Percentiles rank a stretch among this genome's conserved stretches.
phyloP scores from a whole-genome alignment of 495 filamentous ascomycete species.

The Neurospora sp. region DNA sequence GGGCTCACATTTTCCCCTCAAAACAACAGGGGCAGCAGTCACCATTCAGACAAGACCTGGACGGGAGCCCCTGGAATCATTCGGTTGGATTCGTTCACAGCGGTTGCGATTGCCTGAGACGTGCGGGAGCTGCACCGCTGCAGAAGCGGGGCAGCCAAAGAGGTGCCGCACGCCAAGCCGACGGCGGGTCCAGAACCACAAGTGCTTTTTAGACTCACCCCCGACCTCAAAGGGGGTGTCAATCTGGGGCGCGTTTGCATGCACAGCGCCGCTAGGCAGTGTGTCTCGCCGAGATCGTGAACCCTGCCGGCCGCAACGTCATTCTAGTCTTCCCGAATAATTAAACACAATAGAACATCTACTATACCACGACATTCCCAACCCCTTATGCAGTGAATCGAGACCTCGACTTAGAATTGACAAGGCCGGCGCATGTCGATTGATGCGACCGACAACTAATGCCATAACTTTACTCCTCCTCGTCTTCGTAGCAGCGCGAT shows the following conservation, averaged over 20 bases:
- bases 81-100: background rate
- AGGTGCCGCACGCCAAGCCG: background rate
- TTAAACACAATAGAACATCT: background rate
- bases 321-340: background rate
- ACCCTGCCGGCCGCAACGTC: background rate
- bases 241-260: background rate
- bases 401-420: background rate
- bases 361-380: background rate
- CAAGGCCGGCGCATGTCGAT: background rate
- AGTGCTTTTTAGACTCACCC: background rate
- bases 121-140: background rate
- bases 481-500: slow-evolving; percentile 23
- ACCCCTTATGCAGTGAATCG: background rate
- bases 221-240: background rate
- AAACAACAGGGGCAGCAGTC: background rate
- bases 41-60: background rate
- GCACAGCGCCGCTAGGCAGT: background rate
- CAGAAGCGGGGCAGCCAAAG: background rate
- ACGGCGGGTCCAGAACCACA: background rate
- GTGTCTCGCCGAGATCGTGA: background rate
- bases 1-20: background rate
- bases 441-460: slow-evolving; percentile 7
- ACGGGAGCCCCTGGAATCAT: background rate
- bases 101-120: background rate
- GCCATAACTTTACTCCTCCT: background rate